These are phyloP conservation scores for Aspergillus persii DNA, from an alignment of 2,329 filamentous ascomycete species.

Conservation along the genomic window DNA sequence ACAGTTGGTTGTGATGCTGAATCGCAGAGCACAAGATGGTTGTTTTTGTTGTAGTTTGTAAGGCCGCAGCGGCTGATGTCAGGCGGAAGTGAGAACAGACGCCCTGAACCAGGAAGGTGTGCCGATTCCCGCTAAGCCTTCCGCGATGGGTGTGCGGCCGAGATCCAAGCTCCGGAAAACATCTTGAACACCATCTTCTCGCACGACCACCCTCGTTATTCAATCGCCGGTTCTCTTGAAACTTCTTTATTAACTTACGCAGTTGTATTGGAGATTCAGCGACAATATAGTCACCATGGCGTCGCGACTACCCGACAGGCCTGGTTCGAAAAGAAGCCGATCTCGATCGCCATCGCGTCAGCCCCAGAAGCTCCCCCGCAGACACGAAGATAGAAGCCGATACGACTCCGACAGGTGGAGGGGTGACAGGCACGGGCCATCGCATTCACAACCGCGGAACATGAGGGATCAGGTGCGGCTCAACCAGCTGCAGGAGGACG, in stretches of 20 bases:
- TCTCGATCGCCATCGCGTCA: constrained; percentile 44
- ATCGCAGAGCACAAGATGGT: not conserved
- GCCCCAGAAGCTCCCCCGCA: constrained; percentile 37
- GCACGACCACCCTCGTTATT: not conserved
- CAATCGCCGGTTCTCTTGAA: not conserved
- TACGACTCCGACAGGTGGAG: constrained; percentile 22
- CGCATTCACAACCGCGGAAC: constrained; percentile 26
- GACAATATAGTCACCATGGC: constrained; percentile 38
- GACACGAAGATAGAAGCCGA: constrained; percentile 31
- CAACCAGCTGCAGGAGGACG: constrained; percentile 66
- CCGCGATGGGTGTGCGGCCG: constrained; percentile 9
- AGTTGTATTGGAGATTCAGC: not conserved
- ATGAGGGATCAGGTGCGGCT: constrained; percentile 47
- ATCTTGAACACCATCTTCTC: not conserved
- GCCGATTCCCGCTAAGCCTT: constrained; percentile 24
- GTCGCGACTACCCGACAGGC: constrained; percentile 29
- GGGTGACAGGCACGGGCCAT: constrained; percentile 17
- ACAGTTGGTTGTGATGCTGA: not conserved
- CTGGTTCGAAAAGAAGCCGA: constrained; percentile 39
- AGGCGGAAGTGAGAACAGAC: constrained; percentile 11
- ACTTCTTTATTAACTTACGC: not conserved
- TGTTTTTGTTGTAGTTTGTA: not conserved
- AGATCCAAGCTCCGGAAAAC: constrained; percentile 14
- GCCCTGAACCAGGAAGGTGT: constrained; percentile 15
- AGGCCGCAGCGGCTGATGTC: constrained; percentile 6